Percentiles rank a stretch among this genome's conserved stretches.
Evolutionary conservation across 805 yeast species (phyloP).

Genomic region (Saccharomycopsis fibuligera): DNA sequence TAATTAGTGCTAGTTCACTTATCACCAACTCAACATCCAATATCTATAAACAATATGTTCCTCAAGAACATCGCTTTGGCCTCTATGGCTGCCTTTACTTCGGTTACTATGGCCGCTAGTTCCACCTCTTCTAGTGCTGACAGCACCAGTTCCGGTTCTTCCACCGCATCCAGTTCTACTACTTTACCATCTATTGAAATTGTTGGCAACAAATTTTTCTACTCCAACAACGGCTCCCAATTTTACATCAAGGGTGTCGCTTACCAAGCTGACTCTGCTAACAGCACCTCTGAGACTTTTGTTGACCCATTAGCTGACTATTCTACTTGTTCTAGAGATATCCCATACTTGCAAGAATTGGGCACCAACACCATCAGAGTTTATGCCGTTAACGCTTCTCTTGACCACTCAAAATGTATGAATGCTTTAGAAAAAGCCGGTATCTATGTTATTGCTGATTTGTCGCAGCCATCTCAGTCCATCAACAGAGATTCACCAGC

Average conservation of each 20-base stretch:
- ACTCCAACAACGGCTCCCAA: conserved; percentile 72
- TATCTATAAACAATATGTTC: no score
- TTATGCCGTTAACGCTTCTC: conserved; percentile 71
- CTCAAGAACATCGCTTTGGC: no score
- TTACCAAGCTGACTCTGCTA: conserved; percentile 62
- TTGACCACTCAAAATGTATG: conserved; percentile 77
- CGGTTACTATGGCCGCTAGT: neutral
- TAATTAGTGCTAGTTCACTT: no score
- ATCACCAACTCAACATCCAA: no score
- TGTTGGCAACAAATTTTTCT: conserved; percentile 71
- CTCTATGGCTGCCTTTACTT: no score
- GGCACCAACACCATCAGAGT: conserved; percentile 78
- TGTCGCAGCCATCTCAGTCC: conserved; percentile 78
- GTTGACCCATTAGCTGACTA: conserved; percentile 77
- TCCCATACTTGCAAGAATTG: conserved; percentile 64
- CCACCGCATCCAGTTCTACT: neutral
- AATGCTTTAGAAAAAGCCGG: conserved; percentile 71
- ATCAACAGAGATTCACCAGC: conserved; percentile 70
- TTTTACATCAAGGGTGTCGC: conserved; percentile 77
- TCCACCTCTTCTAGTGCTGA: neutral
- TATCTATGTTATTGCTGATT: conserved; percentile 84
- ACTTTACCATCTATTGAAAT: conserved; percentile 49
- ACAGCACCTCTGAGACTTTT: conserved; percentile 31
- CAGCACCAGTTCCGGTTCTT: neutral
- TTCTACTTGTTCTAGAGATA: conserved; percentile 68